Conservation (phyloP, 768 basidiomycete species). For the Polyporus arcularius region DNA sequence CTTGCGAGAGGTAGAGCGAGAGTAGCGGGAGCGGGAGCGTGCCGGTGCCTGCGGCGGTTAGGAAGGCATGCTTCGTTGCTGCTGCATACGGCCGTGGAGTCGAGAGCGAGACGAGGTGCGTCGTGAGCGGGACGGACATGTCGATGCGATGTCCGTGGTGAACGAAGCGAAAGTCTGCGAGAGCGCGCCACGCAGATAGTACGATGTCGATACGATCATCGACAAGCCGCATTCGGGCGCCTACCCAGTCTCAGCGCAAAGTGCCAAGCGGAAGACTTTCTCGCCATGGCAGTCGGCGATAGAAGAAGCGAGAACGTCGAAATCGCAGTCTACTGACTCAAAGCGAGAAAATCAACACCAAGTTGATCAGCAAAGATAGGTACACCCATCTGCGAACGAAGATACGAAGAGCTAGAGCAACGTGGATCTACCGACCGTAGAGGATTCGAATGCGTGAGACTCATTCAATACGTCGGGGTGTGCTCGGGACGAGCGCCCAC, state of each 20-base stretch:
- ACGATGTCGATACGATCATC: not conserved
- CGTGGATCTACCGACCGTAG: no score
- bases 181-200: not conserved
- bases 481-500: slow-evolving; percentile 24
- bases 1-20: slow-evolving; percentile 68
- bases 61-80: slow-evolving; percentile 60
- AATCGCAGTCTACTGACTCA: no score
- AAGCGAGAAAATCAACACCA: no score
- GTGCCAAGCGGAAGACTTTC: no score
- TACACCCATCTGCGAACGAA: not conserved
- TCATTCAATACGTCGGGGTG: slow-evolving; percentile 14
- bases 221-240: not conserved
- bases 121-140: slow-evolving; percentile 20
- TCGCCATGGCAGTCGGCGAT: no score
- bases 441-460: not conserved
- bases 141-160: not conserved
- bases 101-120: slow-evolving; percentile 39
- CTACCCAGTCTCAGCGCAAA: not conserved
- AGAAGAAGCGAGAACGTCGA: no score
- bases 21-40: slow-evolving; percentile 50
- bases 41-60: slow-evolving; percentile 55
- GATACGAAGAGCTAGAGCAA: not conserved
- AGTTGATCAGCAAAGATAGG: no score
- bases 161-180: not conserved
- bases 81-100: slow-evolving; percentile 42